These are phyloP conservation scores for Sonneratia alba DNA, from an alignment of 345 rosid genomes.

Conservation along the genomic window DNA sequence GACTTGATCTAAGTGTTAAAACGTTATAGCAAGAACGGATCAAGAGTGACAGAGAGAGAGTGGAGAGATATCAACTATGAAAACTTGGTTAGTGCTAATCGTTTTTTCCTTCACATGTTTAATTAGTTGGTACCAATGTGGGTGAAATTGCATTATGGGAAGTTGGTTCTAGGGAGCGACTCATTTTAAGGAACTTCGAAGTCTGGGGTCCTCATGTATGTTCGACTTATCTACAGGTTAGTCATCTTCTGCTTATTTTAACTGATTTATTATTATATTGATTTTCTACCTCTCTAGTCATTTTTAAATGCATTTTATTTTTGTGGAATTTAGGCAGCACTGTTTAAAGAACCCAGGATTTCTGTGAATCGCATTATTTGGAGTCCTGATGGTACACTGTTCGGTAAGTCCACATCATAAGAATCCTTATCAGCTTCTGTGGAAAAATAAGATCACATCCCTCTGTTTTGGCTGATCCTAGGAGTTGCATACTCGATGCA, in stretches of 20 bases:
- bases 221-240: slow-evolving; percentile 19
- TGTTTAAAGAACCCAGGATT: slow-evolving; percentile 28
- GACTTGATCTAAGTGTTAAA: too few species aligned
- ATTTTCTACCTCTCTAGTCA: slow-evolving; percentile 11
- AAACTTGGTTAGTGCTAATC: neutral
- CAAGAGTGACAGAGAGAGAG: too few species aligned
- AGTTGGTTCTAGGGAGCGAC: slow-evolving; percentile 19
- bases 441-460: neutral
- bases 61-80: neutral
- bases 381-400: slow-evolving; percentile 58
- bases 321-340: slow-evolving; percentile 20
- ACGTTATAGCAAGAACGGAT: too few species aligned
- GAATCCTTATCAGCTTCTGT: neutral
- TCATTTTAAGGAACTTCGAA: slow-evolving; percentile 14
- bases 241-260: neutral
- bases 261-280: neutral
- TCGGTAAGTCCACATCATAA: slow-evolving; percentile 16
- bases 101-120: neutral
- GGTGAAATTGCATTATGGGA: slow-evolving; percentile 27
- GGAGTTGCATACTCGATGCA: slow-evolving; percentile 28
- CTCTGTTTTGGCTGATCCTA: slow-evolving; percentile 7
- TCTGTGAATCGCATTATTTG: slow-evolving; percentile 58
- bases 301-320: neutral
- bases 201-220: slow-evolving; percentile 22
- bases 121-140: slow-evolving; percentile 25